Conservation (phyloP, 257 asterid species). For the Capsicum baccatum region DNA sequence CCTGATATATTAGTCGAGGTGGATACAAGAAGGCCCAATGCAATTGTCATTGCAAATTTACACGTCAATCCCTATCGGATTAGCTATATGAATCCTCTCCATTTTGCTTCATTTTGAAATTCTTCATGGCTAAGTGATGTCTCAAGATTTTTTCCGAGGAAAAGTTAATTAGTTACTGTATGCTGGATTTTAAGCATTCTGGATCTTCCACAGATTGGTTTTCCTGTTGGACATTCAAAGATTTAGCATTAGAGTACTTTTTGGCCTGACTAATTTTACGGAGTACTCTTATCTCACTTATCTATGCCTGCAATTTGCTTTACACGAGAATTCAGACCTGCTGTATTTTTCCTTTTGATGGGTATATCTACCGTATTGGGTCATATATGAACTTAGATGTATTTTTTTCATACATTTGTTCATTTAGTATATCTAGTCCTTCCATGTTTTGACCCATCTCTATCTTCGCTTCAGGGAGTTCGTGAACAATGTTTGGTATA, state of each 20-base stretch:
- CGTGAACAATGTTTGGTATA: constrained; percentile 79
- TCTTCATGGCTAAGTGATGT: background rate
- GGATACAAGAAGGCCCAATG: background rate
- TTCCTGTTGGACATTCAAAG: background rate
- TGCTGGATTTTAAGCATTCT: background rate
- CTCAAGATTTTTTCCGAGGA: background rate
- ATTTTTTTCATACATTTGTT: background rate
- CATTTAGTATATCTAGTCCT: background rate
- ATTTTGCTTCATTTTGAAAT: constrained; percentile 13
- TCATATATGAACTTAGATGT: background rate
- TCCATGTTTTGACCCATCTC: background rate
- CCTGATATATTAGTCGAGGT: background rate
- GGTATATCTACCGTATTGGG: background rate
- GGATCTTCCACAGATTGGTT: background rate
- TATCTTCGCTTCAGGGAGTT: constrained; percentile 64
- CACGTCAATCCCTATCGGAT: background rate
- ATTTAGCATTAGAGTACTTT: background rate
- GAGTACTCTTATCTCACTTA: background rate
- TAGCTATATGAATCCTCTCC: background rate
- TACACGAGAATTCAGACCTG: background rate
- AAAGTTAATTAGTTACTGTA: background rate
- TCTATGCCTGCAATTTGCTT: background rate
- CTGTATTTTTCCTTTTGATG: background rate
- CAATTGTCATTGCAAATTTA: background rate
- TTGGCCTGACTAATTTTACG: background rate